These are phyloP conservation scores for Candida sithepensis DNA, from an alignment of 805 yeast genomes.

Conservation along the genomic window DNA sequence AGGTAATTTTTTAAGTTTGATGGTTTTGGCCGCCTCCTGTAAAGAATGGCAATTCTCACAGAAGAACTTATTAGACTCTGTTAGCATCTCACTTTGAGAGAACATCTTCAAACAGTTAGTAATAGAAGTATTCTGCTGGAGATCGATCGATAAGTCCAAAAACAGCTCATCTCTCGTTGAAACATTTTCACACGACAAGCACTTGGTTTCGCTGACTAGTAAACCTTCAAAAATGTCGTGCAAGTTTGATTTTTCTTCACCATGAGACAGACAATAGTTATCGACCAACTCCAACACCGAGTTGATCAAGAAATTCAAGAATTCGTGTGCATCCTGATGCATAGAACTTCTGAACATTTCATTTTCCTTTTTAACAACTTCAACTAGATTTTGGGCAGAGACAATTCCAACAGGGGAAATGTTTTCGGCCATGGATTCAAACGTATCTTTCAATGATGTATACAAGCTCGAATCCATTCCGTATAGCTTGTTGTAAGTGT, in stretches of 20 bases:
- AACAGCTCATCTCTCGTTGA: constrained; percentile 83
- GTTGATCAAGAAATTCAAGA: constrained; percentile 81
- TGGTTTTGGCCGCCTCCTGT: constrained; percentile 91
- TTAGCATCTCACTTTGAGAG: constrained; percentile 79
- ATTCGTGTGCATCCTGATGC: constrained; percentile 99
- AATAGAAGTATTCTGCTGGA: constrained; percentile 69
- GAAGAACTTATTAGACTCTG: constrained; percentile 85
- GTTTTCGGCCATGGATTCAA: constrained; percentile 78
- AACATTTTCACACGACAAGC: constrained; percentile 82
- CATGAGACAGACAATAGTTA: constrained; percentile 12
- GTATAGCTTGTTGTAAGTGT: constrained; percentile 51
- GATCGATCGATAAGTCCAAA: constrained; percentile 80
- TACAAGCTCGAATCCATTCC: constrained; percentile 48
- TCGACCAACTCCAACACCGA: constrained; percentile 54
- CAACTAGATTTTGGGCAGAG: constrained; percentile 73
- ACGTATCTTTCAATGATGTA: constrained; percentile 76
- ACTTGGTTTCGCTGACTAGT: constrained; percentile 81
- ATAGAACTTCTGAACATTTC: constrained; percentile 81
- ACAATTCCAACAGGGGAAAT: constrained; percentile 72
- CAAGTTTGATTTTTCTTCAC: constrained; percentile 26
- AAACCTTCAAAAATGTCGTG: constrained; percentile 79
- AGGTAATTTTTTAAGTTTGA: constrained; percentile 75
- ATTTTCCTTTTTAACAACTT: constrained; percentile 75
- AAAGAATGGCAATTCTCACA: constrained; percentile 88
- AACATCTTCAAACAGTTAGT: constrained; percentile 79